Evolutionary conservation across 2,329 filamentous ascomycete species (phyloP).

Genomic region (Aspergillus pseudoviridinutans): DNA sequence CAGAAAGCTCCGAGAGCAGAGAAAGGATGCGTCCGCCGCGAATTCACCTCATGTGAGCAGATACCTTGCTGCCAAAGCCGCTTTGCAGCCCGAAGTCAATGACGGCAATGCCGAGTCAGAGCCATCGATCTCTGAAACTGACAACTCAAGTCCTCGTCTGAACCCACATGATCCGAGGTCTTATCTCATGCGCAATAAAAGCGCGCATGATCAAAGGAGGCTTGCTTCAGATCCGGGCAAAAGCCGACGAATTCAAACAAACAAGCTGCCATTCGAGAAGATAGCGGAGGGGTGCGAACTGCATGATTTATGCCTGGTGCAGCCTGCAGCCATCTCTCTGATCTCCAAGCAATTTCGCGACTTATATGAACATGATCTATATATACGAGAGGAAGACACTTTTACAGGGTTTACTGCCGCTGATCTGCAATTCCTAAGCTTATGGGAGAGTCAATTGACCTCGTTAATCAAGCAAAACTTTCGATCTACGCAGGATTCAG

Average conservation of each 20-base stretch:
- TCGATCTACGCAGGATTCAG: slow-evolving; percentile 6
- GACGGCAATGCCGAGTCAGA: background rate
- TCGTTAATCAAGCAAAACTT: slow-evolving; percentile 17
- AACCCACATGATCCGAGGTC: slow-evolving; percentile 27
- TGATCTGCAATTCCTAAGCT: slow-evolving; percentile 2
- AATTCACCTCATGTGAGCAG: slow-evolving; percentile 28
- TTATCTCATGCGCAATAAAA: slow-evolving; percentile 25
- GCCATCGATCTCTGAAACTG: background rate
- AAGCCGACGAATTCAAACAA: slow-evolving; percentile 15
- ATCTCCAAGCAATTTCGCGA: slow-evolving; percentile 4
- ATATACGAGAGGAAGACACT: slow-evolving; percentile 11
- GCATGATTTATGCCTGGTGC: slow-evolving; percentile 17
- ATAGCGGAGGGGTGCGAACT: slow-evolving; percentile 22
- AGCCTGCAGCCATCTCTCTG: slow-evolving; percentile 1
- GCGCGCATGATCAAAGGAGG: background rate
- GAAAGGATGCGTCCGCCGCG: slow-evolving; percentile 7
- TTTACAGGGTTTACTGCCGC: slow-evolving; percentile 10
- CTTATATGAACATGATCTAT: slow-evolving; percentile 17
- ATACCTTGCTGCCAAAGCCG: slow-evolving; percentile 29
- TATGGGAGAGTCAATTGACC: slow-evolving; percentile 17
- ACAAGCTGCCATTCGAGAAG: slow-evolving; percentile 28
- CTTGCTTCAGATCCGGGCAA: slow-evolving; percentile 2
- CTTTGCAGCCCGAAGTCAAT: slow-evolving; percentile 9
- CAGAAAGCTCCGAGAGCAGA: slow-evolving; percentile 20
- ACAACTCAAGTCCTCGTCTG: slow-evolving; percentile 6